phyloP scores from a whole-genome alignment of 306 rosid species.

The Vigna trinervia region DNA sequence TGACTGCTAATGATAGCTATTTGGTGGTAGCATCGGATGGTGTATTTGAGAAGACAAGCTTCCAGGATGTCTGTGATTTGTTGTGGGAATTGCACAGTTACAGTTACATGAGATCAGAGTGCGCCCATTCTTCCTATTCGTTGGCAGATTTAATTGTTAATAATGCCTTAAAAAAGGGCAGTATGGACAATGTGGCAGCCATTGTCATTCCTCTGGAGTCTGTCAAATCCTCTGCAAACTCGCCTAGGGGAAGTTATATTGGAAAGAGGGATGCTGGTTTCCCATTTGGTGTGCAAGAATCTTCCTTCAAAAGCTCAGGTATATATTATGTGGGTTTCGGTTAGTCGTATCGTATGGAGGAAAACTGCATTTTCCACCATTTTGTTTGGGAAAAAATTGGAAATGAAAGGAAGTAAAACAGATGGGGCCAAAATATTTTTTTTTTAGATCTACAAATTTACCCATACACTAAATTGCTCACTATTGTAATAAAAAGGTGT shows the following conservation, averaged over 20 bases:
- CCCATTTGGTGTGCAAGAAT: slow-evolving; percentile 53
- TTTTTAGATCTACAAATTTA: neutral
- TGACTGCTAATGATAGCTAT: slow-evolving; percentile 85
- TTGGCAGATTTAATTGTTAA: slow-evolving; percentile 81
- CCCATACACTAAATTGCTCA: neutral
- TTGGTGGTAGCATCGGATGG: slow-evolving; percentile 98
- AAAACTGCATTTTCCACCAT: neutral
- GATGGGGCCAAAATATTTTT: neutral
- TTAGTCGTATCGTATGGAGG: neutral
- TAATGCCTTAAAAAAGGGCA: slow-evolving; percentile 76
- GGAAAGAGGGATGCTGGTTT: slow-evolving; percentile 54
- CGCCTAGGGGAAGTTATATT: slow-evolving; percentile 47
- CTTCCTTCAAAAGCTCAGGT: slow-evolving; percentile 64
- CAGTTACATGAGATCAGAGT: slow-evolving; percentile 51
- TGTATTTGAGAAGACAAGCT: slow-evolving; percentile 82
- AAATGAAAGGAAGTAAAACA: neutral
- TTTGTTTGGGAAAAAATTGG: neutral
- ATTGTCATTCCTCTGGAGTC: slow-evolving; percentile 82
- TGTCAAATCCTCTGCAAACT: slow-evolving; percentile 47
- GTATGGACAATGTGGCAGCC: slow-evolving; percentile 90
- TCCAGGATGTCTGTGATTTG: slow-evolving; percentile 93
- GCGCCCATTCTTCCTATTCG: slow-evolving; percentile 71
- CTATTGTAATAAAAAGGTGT: neutral
- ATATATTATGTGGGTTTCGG: slow-evolving; percentile 46
- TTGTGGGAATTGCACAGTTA: slow-evolving; percentile 71